These are phyloP conservation scores for Lachnum nothofagi DNA, from an alignment of 2,329 filamentous ascomycete species.

Conservation along the genomic window DNA sequence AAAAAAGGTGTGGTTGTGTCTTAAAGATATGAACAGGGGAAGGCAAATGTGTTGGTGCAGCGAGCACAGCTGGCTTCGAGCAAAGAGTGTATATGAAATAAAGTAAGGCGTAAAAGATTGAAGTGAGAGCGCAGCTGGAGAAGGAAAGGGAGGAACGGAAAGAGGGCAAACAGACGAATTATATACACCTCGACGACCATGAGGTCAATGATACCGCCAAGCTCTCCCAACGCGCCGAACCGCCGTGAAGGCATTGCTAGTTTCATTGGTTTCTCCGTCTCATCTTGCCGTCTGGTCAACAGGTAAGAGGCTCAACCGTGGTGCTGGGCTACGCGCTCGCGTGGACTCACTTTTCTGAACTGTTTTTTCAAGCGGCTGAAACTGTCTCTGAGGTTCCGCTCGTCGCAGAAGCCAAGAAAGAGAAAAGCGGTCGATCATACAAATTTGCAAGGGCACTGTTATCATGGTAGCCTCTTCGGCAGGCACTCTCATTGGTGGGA, in stretches of 20 bases:
- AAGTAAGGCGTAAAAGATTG: conserved; percentile 14
- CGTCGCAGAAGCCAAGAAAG: conserved; percentile 1
- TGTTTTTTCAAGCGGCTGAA: background rate
- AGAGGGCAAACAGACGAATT: conserved; percentile 9
- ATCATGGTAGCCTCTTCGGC: no score
- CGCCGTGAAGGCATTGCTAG: conserved; percentile 9
- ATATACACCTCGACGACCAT: conserved; percentile 3
- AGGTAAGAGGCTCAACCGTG: background rate
- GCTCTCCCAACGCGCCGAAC: background rate
- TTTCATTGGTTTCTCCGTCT: conserved; percentile 22
- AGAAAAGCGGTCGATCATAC: conserved; percentile 4
- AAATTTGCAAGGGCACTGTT: background rate
- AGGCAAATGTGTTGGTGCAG: conserved; percentile 5
- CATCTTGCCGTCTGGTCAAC: conserved; percentile 13
- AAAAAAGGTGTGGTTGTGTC: conserved; percentile 6
- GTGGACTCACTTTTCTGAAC: background rate
- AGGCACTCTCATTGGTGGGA: background rate
- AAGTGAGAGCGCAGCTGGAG: conserved; percentile 22
- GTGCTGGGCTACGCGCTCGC: conserved; percentile 1
- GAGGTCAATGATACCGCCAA: background rate
- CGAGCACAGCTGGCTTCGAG: conserved; percentile 31
- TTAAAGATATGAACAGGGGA: conserved; percentile 22
- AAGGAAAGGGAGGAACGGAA: conserved; percentile 11
- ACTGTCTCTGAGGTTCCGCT: conserved; percentile 2
- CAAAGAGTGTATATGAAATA: conserved; percentile 16